These are phyloP conservation scores for Ogataea trehalophila DNA, from an alignment of 805 yeast genomes.

Conservation along the genomic window DNA sequence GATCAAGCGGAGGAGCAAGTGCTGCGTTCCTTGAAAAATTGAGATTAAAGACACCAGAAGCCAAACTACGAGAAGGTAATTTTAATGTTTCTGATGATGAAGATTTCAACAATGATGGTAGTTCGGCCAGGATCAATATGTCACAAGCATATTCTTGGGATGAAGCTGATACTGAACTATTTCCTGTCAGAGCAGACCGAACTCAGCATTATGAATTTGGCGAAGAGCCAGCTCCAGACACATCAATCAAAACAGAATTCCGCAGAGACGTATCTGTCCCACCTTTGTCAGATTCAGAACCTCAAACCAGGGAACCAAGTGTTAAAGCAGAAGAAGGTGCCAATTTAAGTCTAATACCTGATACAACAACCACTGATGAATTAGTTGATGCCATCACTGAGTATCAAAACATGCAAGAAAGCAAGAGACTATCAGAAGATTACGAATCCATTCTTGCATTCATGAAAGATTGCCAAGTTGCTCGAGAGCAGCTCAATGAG, in stretches of 20 bases:
- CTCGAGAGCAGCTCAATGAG: conserved; percentile 1
- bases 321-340: conserved; percentile 11
- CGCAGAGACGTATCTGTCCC: conserved; percentile 22
- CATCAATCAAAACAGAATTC: conserved; percentile 29
- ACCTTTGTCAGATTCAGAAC: conserved; percentile 15
- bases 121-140: conserved; percentile 55
- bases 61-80: conserved; percentile 13
- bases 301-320: conserved; percentile 20
- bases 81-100: conserved; percentile 36
- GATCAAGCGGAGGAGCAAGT: conserved; percentile 23
- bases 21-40: conserved; percentile 34
- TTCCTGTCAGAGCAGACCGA: conserved; percentile 70
- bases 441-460: conserved; percentile 31
- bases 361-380: conserved; percentile 3
- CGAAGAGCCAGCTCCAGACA: conserved; percentile 27
- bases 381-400: conserved; percentile 18
- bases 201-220: conserved; percentile 37
- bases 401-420: conserved; percentile 34
- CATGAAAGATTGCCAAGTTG: conserved; percentile 11
- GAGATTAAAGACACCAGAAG: conserved; percentile 10
- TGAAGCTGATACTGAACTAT: conserved; percentile 49
- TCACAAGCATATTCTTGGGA: conserved; percentile 51
- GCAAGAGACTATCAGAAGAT: conserved; percentile 32
- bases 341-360: conserved; percentile 9
- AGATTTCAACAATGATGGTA: conserved; percentile 27